These are phyloP conservation scores for Pseudomassariella vexata DNA, from an alignment of 2,329 filamentous ascomycete genomes.

Conservation along the genomic window DNA sequence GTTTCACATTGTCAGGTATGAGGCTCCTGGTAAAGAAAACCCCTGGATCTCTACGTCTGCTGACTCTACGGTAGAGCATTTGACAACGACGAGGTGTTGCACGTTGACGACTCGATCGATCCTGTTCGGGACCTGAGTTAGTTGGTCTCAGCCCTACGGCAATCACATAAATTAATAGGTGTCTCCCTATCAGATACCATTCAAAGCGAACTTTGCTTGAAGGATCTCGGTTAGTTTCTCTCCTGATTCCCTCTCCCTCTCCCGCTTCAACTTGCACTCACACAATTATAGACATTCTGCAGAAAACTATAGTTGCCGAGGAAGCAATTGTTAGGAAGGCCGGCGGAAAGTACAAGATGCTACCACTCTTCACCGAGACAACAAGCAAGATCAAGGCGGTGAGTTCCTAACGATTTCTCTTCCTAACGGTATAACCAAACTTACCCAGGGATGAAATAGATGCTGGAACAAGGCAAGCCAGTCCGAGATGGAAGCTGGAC, in stretches of 20 bases:
- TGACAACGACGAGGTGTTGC: conserved; percentile 37
- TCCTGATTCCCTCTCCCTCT: too few species aligned
- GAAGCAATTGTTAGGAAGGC: conserved; percentile 34
- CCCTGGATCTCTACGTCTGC: too few species aligned
- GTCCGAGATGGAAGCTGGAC: conserved; percentile 37
- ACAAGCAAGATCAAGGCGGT: conserved; percentile 33
- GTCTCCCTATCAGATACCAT: conserved; percentile 26
- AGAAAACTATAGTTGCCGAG: conserved; percentile 31
- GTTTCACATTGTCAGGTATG: conserved; percentile 40
- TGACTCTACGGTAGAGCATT: too few species aligned
- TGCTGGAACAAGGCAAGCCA: conserved; percentile 33
- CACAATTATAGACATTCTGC: conserved; percentile 35
- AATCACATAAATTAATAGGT: conserved; percentile 8
- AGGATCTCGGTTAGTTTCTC: too few species aligned
- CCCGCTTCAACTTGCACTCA: too few species aligned
- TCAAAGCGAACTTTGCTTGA: conserved; percentile 34
- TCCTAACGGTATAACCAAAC: too few species aligned
- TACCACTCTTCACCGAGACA: conserved; percentile 36
- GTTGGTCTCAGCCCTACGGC: conserved; percentile 11
- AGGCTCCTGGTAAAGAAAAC: too few species aligned
- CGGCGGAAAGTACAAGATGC: conserved; percentile 39
- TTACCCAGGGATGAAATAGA: conserved; percentile 16
- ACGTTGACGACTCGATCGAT: conserved; percentile 41
- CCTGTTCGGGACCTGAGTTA: conserved; percentile 35
- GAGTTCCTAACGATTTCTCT: conserved; percentile 8